These are phyloP conservation scores for Schizosaccharomyces versatilis DNA, from an alignment of 1,139 yeast species.

Conservation along the genomic window DNA sequence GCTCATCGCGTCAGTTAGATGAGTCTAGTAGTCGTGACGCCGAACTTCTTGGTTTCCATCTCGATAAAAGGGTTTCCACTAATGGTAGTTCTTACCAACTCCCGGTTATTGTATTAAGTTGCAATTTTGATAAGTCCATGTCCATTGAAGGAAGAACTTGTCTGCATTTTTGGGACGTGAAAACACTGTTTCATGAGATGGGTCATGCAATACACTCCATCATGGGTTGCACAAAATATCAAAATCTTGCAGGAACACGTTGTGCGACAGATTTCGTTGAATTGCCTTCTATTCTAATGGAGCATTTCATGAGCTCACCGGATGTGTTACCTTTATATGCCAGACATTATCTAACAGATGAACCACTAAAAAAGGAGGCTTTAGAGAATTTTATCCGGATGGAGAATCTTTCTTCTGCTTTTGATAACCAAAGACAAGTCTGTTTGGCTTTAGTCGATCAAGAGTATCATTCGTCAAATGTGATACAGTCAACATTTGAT, in stretches of 20 bases:
- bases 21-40: slow-evolving; percentile 11
- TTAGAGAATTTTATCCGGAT: slow-evolving; percentile 32
- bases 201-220: slow-evolving; percentile 95
- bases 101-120: slow-evolving; percentile 74
- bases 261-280: slow-evolving; percentile 94
- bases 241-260: slow-evolving; percentile 83
- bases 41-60: not conserved
- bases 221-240: slow-evolving; percentile 76
- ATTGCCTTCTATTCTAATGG: slow-evolving; percentile 87
- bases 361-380: slow-evolving; percentile 31
- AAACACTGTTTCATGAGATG: slow-evolving; percentile 92
- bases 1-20: slow-evolving; percentile 61
- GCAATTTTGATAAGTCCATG: slow-evolving; percentile 37
- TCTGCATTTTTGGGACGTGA: slow-evolving; percentile 56
- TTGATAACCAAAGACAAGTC: slow-evolving; percentile 70
- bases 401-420: slow-evolving; percentile 34
- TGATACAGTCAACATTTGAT: slow-evolving; percentile 21
- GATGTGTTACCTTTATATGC: slow-evolving; percentile 57
- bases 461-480: slow-evolving; percentile 33
- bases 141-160: slow-evolving; percentile 21
- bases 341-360: slow-evolving; percentile 47
- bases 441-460: slow-evolving; percentile 84
- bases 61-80: not conserved
- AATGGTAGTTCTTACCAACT: slow-evolving; percentile 31
- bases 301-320: slow-evolving; percentile 65